Conservation (phyloP, 1,284 basidiomycete species). For the Ganoderma lucidum region DNA sequence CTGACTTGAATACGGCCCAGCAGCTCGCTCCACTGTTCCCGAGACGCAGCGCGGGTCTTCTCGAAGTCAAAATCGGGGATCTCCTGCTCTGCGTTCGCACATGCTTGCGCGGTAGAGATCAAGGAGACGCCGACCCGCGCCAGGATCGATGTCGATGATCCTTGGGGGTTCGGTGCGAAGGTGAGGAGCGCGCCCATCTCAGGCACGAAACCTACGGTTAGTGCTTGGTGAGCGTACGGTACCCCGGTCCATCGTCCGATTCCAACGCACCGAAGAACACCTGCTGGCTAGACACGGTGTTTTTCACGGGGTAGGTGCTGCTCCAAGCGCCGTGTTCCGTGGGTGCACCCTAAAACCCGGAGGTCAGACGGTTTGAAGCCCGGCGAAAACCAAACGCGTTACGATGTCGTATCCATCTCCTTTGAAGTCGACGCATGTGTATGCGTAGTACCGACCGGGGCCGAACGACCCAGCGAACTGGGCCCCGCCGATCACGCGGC, state of each 20-base stretch:
- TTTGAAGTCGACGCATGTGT: slow-evolving; percentile 67
- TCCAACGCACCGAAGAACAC: slow-evolving; percentile 50
- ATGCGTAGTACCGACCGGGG: slow-evolving; percentile 63
- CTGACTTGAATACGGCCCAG: slow-evolving; percentile 63
- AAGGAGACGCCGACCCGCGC: slow-evolving; percentile 67
- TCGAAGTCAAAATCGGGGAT: slow-evolving; percentile 67
- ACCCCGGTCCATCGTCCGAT: too few relatives aligned
- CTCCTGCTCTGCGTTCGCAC: slow-evolving; percentile 64
- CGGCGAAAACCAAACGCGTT: slow-evolving; percentile 40
- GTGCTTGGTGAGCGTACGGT: background rate
- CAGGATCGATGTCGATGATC: slow-evolving; percentile 52
- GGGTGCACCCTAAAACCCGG: slow-evolving; percentile 31
- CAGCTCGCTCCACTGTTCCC: slow-evolving; percentile 63
- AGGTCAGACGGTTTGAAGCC: slow-evolving; percentile 50
- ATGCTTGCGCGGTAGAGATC: slow-evolving; percentile 66
- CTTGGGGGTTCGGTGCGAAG: slow-evolving; percentile 42
- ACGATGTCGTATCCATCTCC: slow-evolving; percentile 58
- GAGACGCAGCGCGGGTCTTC: slow-evolving; percentile 48
- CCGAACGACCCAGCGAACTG: slow-evolving; percentile 61
- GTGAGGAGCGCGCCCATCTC: slow-evolving; percentile 62
- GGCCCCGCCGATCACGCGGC: slow-evolving; percentile 50
- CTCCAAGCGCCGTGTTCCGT: slow-evolving; percentile 65
- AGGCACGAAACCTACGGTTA: slow-evolving; percentile 41
- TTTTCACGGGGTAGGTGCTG: slow-evolving; percentile 56
- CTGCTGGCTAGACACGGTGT: slow-evolving; percentile 54